phyloP scores from a whole-genome alignment of 108 stramenopile species.

The Aurantiochytrium sp. region DNA sequence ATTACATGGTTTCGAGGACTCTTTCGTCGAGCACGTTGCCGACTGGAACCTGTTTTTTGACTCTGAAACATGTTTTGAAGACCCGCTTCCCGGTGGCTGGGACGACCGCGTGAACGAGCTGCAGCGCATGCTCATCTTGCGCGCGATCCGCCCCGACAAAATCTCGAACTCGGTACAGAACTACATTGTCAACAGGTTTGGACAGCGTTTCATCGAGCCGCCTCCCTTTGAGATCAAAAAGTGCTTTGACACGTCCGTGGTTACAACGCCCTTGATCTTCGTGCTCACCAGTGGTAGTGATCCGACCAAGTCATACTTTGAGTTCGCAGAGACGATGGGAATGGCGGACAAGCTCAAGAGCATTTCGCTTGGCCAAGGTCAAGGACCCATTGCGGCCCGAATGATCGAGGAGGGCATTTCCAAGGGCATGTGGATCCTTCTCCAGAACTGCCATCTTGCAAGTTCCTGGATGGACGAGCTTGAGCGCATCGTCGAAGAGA shows the following conservation, averaged over 20 bases:
- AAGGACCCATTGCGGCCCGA: slow-evolving; percentile 41
- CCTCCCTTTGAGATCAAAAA: slow-evolving; percentile 48
- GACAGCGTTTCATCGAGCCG: slow-evolving; percentile 46
- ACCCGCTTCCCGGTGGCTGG: slow-evolving; percentile 38
- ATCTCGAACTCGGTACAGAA: slow-evolving; percentile 30
- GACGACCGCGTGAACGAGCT: slow-evolving; percentile 17
- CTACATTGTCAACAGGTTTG: slow-evolving; percentile 36
- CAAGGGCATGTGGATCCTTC: slow-evolving; percentile 52
- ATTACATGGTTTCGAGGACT: slow-evolving; percentile 35
- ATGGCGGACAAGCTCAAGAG: slow-evolving; percentile 28
- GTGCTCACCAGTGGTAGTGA: slow-evolving; percentile 50
- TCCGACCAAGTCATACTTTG: slow-evolving; percentile 48
- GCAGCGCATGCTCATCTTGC: slow-evolving; percentile 42
- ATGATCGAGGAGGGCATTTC: slow-evolving; percentile 42
- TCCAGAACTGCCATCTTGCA: slow-evolving; percentile 58
- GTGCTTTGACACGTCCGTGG: slow-evolving; percentile 39
- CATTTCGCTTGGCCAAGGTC: slow-evolving; percentile 56
- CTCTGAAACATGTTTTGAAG: slow-evolving; percentile 31
- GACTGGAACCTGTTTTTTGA: slow-evolving; percentile 46
- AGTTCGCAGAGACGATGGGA: slow-evolving; percentile 38
- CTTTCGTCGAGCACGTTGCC: slow-evolving; percentile 22
- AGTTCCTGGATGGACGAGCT: slow-evolving; percentile 49
- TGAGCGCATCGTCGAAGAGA: slow-evolving; percentile 45
- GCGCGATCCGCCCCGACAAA: slow-evolving; percentile 45
- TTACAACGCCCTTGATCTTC: slow-evolving; percentile 49